Evolutionary conservation across 208 protist genomes (phyloP).

Genomic region (Wallacemonas sp.): DNA sequence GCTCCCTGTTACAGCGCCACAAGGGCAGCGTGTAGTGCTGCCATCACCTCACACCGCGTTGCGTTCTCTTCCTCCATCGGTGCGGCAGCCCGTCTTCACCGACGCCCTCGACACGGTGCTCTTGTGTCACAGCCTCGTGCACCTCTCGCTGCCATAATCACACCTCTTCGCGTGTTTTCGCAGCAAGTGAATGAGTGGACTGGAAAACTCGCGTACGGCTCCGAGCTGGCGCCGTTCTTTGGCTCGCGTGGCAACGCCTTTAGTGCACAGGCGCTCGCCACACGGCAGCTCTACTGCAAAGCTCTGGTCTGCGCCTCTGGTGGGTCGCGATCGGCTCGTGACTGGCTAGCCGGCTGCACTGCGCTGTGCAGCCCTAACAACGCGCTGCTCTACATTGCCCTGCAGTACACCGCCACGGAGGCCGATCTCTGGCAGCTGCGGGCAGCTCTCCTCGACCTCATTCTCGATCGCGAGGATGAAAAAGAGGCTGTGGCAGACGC

Average conservation of each 20-base stretch:
- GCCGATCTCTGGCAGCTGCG: slow-evolving; percentile 55
- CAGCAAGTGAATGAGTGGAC: slow-evolving; percentile 46
- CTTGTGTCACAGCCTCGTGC: no score
- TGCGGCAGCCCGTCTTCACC: no score
- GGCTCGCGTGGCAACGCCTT: slow-evolving; percentile 37
- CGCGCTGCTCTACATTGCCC: slow-evolving; percentile 55
- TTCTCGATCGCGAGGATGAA: slow-evolving; percentile 16
- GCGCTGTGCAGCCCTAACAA: slow-evolving; percentile 45
- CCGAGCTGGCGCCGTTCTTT: slow-evolving; percentile 43
- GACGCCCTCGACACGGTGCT: no score
- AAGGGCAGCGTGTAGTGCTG: no score
- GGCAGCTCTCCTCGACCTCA: slow-evolving; percentile 37
- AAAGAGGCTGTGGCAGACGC: not conserved
- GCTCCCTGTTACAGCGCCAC: no score
- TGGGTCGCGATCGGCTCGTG: slow-evolving; percentile 58
- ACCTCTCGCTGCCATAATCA: not conserved
- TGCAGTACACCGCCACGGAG: slow-evolving; percentile 63
- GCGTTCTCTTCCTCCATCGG: no score
- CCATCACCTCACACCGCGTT: no score
- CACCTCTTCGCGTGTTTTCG: slow-evolving; percentile 19
- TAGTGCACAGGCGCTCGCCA: slow-evolving; percentile 34
- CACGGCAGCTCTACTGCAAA: slow-evolving; percentile 79
- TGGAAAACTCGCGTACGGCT: slow-evolving; percentile 52
- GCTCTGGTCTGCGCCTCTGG: slow-evolving; percentile 72
- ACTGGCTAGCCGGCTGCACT: slow-evolving; percentile 79